Conservation (phyloP, 177 flowering plant species). For the Vitis hybrid region DNA sequence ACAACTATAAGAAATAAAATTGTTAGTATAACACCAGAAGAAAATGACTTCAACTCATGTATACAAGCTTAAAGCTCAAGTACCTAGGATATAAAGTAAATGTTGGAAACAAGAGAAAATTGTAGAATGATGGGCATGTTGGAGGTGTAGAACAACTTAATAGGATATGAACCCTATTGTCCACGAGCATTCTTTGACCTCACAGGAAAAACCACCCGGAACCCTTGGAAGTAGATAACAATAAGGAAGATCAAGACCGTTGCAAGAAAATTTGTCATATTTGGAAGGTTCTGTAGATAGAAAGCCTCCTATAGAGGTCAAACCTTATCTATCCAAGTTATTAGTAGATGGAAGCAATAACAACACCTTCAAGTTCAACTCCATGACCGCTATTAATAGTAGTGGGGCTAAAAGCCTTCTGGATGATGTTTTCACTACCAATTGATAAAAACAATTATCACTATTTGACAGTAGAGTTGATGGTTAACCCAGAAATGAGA, state of each 20-base stretch:
- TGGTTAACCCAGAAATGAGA: too few species aligned
- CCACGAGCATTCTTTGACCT: slow-evolving; percentile 96
- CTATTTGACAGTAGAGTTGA: background rate
- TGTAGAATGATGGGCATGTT: slow-evolving; percentile 97
- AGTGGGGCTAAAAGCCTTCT: slow-evolving; percentile 97
- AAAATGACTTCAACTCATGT: background rate
- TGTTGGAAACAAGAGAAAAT: slow-evolving; percentile 91
- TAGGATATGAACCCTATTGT: slow-evolving; percentile 95
- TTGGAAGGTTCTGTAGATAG: slow-evolving; percentile 92
- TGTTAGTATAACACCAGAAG: background rate
- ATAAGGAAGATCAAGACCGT: slow-evolving; percentile 83
- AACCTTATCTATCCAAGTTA: slow-evolving; percentile 82
- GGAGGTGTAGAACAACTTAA: slow-evolving; percentile 93
- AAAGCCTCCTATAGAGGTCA: slow-evolving; percentile 96
- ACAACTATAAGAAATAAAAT: slow-evolving; percentile 38
- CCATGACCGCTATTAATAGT: slow-evolving; percentile 95
- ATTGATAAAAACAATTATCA: background rate
- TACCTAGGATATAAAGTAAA: slow-evolving; percentile 97
- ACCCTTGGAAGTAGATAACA: slow-evolving; percentile 95
- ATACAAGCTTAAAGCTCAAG: background rate
- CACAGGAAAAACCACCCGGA: slow-evolving; percentile 93
- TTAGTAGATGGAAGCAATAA: slow-evolving; percentile 84
- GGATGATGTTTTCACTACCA: slow-evolving; percentile 85
- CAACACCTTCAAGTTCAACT: slow-evolving; percentile 96
- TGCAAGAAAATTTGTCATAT: slow-evolving; percentile 85